Base-by-base conservation (phyloP, 805 yeast genomes). In the Wickerhamomyces canadensis region DNA sequence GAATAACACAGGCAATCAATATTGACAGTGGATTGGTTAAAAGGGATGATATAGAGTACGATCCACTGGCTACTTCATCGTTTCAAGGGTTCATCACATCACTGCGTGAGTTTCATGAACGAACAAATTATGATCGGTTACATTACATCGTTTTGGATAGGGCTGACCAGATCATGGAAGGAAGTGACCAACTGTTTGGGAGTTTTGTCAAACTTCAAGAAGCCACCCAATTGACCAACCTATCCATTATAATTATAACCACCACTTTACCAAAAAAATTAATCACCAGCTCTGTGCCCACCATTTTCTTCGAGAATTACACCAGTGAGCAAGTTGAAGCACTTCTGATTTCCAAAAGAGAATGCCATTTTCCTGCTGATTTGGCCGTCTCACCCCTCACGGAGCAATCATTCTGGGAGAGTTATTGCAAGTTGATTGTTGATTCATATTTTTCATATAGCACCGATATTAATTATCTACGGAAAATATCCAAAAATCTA, bases 71-170 rank as follows among this genome's bases (percentile, higher is more conserved):
- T 4, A 36, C 51, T 1, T 33, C 38, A 2, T 43, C 49, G 11
- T 54, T 54, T 35, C 55, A 49, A 28, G 41, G 42, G 3, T 53
- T 54, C 16, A 11, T 50, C 11, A 43, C 38, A 24, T 43, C 45
- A 6, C 14, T 51, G 2, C 34, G 25, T 16, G 44, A 44, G 8
- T 41, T 53, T 25, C 35, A 48, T 9, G 16, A 23, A 6, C 31
- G 38, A 3, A 22, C 21, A 2, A 15, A 37, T 0, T 43, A 49
- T 19, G 27, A 32, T 3, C 38, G 43, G 2, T 19, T 49, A n/a
- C 55, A 51, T 29, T 53, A 51, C 19, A 22, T 54, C 14, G 45
- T 54, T 0, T 28, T 54, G 4, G 59, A 54, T 31, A 40, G 55
- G 14, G 45, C 41, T 7, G 57, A 54, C 34, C 48, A 42, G 30